Evolutionary conservation across 768 basidiomycete species (phyloP).

Genomic region (Pleurotus eryngii): DNA sequence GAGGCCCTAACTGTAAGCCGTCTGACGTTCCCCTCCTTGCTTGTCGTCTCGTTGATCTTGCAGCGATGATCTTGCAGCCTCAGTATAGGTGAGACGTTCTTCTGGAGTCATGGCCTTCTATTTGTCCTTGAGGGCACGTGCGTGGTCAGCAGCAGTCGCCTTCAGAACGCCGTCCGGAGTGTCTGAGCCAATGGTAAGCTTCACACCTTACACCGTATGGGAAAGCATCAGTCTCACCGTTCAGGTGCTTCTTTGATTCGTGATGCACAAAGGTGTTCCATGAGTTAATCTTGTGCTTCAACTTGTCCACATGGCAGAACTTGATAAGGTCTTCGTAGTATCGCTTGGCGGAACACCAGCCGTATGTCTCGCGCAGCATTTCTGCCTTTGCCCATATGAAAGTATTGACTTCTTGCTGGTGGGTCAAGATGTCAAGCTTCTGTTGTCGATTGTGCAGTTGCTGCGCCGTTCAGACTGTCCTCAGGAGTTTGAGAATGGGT

Average conservation of each 20-base stretch:
- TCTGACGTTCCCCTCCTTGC: slow-evolving; percentile 1
- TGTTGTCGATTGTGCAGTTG: not conserved
- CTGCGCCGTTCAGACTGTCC: not conserved
- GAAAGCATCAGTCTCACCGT: slow-evolving; percentile 1
- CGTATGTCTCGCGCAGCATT: not conserved
- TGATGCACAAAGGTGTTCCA: slow-evolving; percentile 5
- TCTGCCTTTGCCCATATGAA: not conserved
- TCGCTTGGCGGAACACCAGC: not conserved
- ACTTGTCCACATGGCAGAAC: not conserved
- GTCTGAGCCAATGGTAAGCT: not conserved
- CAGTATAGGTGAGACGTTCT: slow-evolving; percentile 1
- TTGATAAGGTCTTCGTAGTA: not conserved
- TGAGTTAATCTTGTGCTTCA: not conserved
- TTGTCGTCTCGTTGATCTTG: slow-evolving; percentile 1
- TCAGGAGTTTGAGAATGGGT: not conserved
- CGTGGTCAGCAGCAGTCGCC: not conserved
- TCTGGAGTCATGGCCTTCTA: slow-evolving; percentile 8
- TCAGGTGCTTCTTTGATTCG: not conserved
- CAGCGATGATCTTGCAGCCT: not conserved
- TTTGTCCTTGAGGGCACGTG: not conserved
- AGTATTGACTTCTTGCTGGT: not conserved
- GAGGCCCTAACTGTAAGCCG: not conserved
- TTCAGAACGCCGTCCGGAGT: not conserved
- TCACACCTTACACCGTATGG: not conserved
- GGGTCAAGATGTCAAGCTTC: not conserved